phyloP scores from a whole-genome alignment of 768 basidiomycete species.

The Tricholoma terreum region DNA sequence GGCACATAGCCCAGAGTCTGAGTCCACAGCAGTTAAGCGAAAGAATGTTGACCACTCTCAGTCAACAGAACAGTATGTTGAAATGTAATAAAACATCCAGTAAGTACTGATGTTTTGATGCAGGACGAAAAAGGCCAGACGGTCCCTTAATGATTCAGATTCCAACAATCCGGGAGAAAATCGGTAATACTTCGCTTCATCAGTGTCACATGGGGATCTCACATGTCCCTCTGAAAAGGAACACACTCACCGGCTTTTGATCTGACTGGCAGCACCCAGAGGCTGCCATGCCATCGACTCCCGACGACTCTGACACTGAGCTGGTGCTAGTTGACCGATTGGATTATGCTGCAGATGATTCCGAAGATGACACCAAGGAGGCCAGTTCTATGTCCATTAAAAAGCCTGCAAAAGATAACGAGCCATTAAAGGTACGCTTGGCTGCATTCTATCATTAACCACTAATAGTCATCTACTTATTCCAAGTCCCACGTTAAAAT shows the following conservation, averaged over 20 bases:
- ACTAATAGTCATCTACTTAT: neutral
- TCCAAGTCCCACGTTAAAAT: neutral
- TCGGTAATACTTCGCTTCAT: neutral
- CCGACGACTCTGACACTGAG: neutral
- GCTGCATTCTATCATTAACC: neutral
- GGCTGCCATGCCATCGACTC: neutral
- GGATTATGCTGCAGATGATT: neutral
- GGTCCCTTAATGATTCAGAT: neutral
- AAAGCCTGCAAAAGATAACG: neutral
- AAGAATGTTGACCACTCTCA: neutral
- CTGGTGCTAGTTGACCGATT: neutral
- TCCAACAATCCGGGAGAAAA: neutral
- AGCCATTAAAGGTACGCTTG: neutral
- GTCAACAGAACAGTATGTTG: neutral
- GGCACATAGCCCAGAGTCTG: neutral
- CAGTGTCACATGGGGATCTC: neutral
- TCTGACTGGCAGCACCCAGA: neutral
- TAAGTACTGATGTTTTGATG: neutral
- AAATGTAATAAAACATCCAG: neutral
- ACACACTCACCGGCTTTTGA: neutral
- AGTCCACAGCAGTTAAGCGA: neutral
- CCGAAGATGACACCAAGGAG: slow-evolving; percentile 1
- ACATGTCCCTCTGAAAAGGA: neutral
- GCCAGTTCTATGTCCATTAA: neutral
- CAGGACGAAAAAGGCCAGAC: neutral